These are phyloP conservation scores for Entonaema liquescens DNA, from an alignment of 495 filamentous ascomycete genomes.

Conservation along the genomic window DNA sequence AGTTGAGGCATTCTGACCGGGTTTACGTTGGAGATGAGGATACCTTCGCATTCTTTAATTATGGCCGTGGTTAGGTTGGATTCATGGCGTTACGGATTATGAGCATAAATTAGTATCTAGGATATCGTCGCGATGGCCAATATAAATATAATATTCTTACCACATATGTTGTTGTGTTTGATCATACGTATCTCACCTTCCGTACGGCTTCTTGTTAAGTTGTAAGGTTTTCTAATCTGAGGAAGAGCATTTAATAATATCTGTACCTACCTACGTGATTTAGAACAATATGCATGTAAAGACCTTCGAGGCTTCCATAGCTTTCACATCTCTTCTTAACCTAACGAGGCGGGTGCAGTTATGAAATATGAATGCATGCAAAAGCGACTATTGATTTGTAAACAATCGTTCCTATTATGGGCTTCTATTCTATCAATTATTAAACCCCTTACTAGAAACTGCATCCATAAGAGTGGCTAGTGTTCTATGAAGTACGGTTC, in stretches of 20 bases:
- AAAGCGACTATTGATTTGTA: no score
- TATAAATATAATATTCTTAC: neutral
- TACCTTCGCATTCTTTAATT: conserved; percentile 28
- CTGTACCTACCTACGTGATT: neutral
- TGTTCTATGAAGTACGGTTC: neutral
- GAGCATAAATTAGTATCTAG: no score
- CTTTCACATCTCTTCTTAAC: neutral
- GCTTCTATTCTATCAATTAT: no score
- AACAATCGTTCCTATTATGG: no score
- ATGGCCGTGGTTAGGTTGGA: neutral
- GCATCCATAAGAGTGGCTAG: neutral
- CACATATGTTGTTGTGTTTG: neutral
- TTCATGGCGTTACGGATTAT: conserved; percentile 10
- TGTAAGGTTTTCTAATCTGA: neutral
- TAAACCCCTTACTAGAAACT: no score
- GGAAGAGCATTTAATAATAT: neutral
- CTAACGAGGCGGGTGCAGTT: no score
- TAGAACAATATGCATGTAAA: neutral
- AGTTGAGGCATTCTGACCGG: neutral
- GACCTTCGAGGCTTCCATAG: neutral
- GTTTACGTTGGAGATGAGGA: conserved; percentile 11
- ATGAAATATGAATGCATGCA: no score
- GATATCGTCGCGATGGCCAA: no score
- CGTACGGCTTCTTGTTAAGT: neutral
- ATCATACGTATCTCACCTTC: no score